Base-by-base conservation (phyloP, 2,329 filamentous ascomycete species). In the Ophiocordyceps australis region DNA sequence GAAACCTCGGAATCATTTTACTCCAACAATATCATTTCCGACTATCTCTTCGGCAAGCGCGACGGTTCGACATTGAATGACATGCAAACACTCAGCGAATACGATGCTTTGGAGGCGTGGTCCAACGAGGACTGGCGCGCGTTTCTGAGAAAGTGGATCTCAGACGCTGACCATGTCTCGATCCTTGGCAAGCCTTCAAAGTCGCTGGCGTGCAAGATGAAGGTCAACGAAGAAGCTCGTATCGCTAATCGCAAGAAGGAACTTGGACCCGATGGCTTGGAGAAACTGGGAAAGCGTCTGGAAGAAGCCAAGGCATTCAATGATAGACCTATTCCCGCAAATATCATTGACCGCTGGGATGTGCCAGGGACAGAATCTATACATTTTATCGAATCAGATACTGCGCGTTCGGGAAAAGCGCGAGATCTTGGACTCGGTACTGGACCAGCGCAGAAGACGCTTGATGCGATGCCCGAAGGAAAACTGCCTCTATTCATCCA, bases 291-390 rank as follows among this genome's bases (percentile, higher is more conserved):
- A 6, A 61, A 81, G 35, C 76, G 74, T 41, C 64, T 98, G 5
- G 78, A 91, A 29, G 61, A 69, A 21, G 86, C 89, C 7, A 91
- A 93, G 50, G 67, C 71, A 12, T 78, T 85, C 49, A 98, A 95
- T 40, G 81, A 94, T 36, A 68, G 73, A 38, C 72, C 81, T 7
- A 91, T 98, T 30, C 89, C 89, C 1, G 61, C 70, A 14, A 69
- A 78, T 3, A 55, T 94, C n/a, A 62, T 98, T 10, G 75, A 82
- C 31, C 60, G 69, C 28, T 93, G 91, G 59, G 59, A 68, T 22
- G 79, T 95, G 9, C 89, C 89, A 0, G 66, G 73, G 17, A 80
- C 81, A 0, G 79, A 91, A 7, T 92, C 83, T 0, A 94, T 98
- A 25, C 82, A 93, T 45, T 95, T 98, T 50, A 91, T 94, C 38